Base-by-base conservation (phyloP, 192 early-diverging fungal species). In the Diversispora epigaea region DNA sequence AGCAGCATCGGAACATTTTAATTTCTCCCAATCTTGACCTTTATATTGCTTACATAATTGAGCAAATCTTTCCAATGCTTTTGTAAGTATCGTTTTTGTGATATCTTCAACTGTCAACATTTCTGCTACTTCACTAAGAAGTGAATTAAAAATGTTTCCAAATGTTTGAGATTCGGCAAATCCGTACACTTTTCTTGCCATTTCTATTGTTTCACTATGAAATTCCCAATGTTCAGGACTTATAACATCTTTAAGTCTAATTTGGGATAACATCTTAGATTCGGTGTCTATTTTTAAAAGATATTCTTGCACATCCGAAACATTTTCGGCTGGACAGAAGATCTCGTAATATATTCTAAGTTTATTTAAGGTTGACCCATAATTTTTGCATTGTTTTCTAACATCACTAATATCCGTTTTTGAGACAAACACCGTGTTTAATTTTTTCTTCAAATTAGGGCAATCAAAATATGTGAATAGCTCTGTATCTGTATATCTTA, bases 381-480 rank as follows among this genome's bases (percentile, higher is more conserved):
- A 41, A 15, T 15, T 25, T 8, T 40, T 15, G 9, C 5, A 54
- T 8, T 25, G 22, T 21, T 55, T 15, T 12, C 21, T 49, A 10
- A 40, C 15, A 4, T 41, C 9, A 5, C 21, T 3, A 5, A 60
- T 14, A 43, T 12, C 8, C 15, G 15, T 2, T 7, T 21, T 17
- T 9, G 66, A 52, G 11, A 67, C 14, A 6, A 41, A 8, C 9
- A 61, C 5, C 0, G 41, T n/a, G n/a, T 2, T 21, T 19, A 44
- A 14, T 7, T n/a, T 11, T 11, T 19, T 52, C 3, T 63, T 39
- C 3, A n/a, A 21, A 8, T 17, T 17, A 17, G 12, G 50, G 14
- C n/a, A 54, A 17, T 54, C 14, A 64, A 57, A 60, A 50, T 64
- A 74, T 62, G 17, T 41, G 8, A 60, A 74, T 21, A 74, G 21